These are phyloP conservation scores for Populus hybrid DNA, from an alignment of 441 rosid genomes.

Conservation along the genomic window DNA sequence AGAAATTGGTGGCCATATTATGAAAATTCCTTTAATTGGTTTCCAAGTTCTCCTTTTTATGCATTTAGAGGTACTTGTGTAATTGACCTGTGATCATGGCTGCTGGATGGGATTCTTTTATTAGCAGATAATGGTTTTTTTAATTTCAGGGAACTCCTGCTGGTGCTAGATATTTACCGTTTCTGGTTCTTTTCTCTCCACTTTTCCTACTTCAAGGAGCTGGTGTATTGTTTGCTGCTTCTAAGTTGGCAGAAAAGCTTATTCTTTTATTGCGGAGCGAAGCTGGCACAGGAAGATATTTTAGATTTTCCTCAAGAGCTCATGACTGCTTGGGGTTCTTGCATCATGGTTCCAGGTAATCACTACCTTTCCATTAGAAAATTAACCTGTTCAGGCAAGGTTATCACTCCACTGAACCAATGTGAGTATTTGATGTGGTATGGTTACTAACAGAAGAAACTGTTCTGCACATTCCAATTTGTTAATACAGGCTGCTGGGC, in stretches of 20 bases:
- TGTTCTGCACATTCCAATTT: conserved; percentile 15
- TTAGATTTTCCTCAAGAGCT: conserved; percentile 61
- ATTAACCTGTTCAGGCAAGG: background rate
- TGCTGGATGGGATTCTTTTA: conserved; percentile 16
- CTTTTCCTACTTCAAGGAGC: conserved; percentile 82
- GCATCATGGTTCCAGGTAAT: conserved; percentile 97
- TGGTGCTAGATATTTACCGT: conserved; percentile 74
- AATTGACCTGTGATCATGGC: conserved; percentile 9
- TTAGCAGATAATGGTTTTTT: conserved; percentile 22
- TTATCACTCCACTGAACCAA: background rate
- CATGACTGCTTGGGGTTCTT: conserved; percentile 84
- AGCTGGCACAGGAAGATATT: conserved; percentile 65
- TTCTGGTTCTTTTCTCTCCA: conserved; percentile 83
- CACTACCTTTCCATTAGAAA: conserved; percentile 8
- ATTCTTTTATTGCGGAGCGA: conserved; percentile 56
- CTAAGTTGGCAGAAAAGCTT: conserved; percentile 68
- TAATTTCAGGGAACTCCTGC: conserved; percentile 83
- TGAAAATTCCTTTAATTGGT: conserved; percentile 80
- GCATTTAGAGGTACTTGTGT: conserved; percentile 71
- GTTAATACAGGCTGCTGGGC: conserved; percentile 66
- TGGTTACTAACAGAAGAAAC: background rate
- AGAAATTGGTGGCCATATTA: conserved; percentile 91
- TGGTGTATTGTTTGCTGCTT: conserved; percentile 74
- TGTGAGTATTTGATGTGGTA: conserved; percentile 1
- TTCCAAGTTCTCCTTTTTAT: conserved; percentile 92